Evolutionary conservation across 805 yeast genomes (phyloP).

Genomic region (Saccharomycodes ludwigii): DNA sequence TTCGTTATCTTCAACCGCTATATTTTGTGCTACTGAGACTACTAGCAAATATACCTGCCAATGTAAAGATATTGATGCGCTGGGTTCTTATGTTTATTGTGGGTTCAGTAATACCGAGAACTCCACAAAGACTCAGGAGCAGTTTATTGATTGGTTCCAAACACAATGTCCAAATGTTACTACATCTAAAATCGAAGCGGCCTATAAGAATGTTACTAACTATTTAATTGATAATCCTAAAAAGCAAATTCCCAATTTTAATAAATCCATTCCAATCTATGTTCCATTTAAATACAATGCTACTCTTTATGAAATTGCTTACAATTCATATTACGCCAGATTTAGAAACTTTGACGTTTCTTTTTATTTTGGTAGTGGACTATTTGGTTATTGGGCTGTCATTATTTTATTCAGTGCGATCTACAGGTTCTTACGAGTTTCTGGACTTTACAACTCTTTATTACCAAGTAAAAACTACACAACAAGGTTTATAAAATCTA

Average conservation of each 20-base stretch:
- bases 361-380: conserved; percentile 33
- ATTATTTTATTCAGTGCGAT: conserved; percentile 31
- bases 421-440: conserved; percentile 11
- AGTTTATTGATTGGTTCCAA: conserved; percentile 15
- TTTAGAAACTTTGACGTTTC: conserved; percentile 24
- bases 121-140: conserved; percentile 5
- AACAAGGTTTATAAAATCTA: conserved; percentile 30
- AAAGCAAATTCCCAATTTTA: conserved; percentile 21
- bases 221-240: conserved; percentile 25
- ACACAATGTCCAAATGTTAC: conserved; percentile 25
- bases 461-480: conserved; percentile 6
- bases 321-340: neutral
- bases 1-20: conserved; percentile 13
- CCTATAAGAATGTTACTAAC: conserved; percentile 33
- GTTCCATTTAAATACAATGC: conserved; percentile 6
- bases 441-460: conserved; percentile 5
- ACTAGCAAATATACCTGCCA: conserved; percentile 14
- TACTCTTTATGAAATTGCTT: neutral
- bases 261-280: conserved; percentile 19
- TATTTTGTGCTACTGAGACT: conserved; percentile 15
- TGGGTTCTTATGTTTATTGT: conserved; percentile 22
- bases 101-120: conserved; percentile 9
- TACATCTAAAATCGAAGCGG: conserved; percentile 20
- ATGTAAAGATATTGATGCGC: conserved; percentile 18
- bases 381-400: conserved; percentile 37